Percentiles rank a stretch among this genome's conserved stretches.
These are phyloP conservation scores for Phytopythium chamaehyphon DNA, from an alignment of 352 stramenopile species.

Conservation along the genomic window DNA sequence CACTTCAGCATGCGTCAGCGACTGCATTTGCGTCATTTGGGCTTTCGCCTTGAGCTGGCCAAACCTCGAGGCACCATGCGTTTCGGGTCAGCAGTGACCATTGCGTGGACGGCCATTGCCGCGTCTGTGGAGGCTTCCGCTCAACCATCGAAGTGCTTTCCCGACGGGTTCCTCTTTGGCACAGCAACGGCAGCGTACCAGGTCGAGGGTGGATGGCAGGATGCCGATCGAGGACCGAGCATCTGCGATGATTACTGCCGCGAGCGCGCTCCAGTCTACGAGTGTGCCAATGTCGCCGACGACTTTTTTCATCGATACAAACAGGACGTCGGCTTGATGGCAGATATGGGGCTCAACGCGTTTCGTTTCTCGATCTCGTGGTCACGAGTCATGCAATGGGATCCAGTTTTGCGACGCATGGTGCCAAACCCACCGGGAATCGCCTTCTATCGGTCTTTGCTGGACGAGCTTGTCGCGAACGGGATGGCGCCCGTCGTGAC, in stretches of 20 bases:
- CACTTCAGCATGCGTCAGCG: neutral
- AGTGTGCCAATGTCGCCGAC: slow-evolving; percentile 85
- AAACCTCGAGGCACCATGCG: no score
- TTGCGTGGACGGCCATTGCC: slow-evolving; percentile 5
- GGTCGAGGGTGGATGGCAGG: slow-evolving; percentile 85
- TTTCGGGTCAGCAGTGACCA: neutral
- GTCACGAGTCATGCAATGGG: slow-evolving; percentile 84
- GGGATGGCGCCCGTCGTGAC: slow-evolving; percentile 89
- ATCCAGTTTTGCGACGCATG: slow-evolving; percentile 33
- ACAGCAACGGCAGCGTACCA: slow-evolving; percentile 87
- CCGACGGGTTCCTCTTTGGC: slow-evolving; percentile 73
- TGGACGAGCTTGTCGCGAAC: slow-evolving; percentile 68
- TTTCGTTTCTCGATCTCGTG: slow-evolving; percentile 93
- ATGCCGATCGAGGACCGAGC: slow-evolving; percentile 60
- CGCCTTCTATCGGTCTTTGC: slow-evolving; percentile 88
- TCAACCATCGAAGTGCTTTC: slow-evolving; percentile 29
- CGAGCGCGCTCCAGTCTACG: slow-evolving; percentile 40
- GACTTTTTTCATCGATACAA: slow-evolving; percentile 92
- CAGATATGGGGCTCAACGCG: slow-evolving; percentile 81
- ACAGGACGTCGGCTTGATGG: slow-evolving; percentile 91
- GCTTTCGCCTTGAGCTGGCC: neutral
- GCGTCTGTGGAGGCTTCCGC: neutral
- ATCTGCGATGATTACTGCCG: slow-evolving; percentile 92
- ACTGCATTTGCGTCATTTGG: neutral
- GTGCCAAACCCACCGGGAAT: slow-evolving; percentile 82